phyloP scores from a whole-genome alignment of 495 filamentous ascomycete species.

The Aspergillus biplanus region DNA sequence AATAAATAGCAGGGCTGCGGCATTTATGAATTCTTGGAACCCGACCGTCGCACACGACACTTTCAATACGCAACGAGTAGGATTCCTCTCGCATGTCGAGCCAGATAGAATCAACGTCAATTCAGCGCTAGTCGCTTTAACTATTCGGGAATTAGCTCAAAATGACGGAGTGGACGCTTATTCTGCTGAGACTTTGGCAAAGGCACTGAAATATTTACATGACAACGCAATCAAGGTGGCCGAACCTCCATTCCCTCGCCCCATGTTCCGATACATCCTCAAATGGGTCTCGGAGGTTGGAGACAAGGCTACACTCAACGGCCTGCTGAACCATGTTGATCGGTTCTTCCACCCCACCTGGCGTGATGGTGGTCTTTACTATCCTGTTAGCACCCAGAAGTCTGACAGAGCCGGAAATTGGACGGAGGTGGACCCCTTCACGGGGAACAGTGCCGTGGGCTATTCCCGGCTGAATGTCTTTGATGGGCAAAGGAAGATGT shows the following conservation, averaged over 20 bases:
- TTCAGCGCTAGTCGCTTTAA: slow-evolving; percentile 15
- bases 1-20: slow-evolving; percentile 25
- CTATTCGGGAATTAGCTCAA: slow-evolving; percentile 1
- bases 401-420: slow-evolving; percentile 31
- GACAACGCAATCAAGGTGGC: neutral
- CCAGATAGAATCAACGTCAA: slow-evolving; percentile 26
- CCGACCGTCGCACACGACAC: slow-evolving; percentile 16
- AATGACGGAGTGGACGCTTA: neutral
- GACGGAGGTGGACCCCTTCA: slow-evolving; percentile 35
- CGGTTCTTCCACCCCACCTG: slow-evolving; percentile 31
- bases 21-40: slow-evolving; percentile 39
- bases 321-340: slow-evolving; percentile 32
- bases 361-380: slow-evolving; percentile 37
- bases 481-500: slow-evolving; percentile 42
- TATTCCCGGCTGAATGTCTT: slow-evolving; percentile 40
- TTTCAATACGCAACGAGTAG: neutral
- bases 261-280: slow-evolving; percentile 33
- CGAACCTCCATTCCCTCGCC: slow-evolving; percentile 10
- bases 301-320: slow-evolving; percentile 24
- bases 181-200: slow-evolving; percentile 1
- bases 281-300: slow-evolving; percentile 38
- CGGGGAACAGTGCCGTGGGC: slow-evolving; percentile 35
- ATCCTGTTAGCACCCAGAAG: slow-evolving; percentile 26
- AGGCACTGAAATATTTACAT: slow-evolving; percentile 15
- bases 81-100: slow-evolving; percentile 10